phyloP scores from a whole-genome alignment of 352 stramenopile genomes.

The Globisporangium recalcitrans region DNA sequence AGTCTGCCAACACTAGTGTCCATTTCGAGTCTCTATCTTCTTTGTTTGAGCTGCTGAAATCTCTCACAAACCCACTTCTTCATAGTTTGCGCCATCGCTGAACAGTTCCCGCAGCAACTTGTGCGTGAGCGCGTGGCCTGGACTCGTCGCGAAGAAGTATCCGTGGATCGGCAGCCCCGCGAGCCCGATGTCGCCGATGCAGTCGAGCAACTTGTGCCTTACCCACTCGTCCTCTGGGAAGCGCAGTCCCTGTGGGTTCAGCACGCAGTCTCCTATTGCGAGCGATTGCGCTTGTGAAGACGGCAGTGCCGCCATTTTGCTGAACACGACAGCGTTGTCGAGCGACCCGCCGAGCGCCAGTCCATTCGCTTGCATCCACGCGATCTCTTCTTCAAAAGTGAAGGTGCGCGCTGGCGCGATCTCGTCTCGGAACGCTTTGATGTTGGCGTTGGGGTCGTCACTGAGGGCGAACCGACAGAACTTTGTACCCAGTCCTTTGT shows the following conservation, averaged over 20 bases:
- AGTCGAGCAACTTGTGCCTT: conserved; percentile 73
- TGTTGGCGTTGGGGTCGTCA: conserved; percentile 25
- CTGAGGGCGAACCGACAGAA: conserved; percentile 37
- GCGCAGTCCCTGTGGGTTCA: conserved; percentile 50
- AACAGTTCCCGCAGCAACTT: conserved; percentile 48
- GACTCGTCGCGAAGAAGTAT: conserved; percentile 63
- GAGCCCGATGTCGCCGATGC: conserved; percentile 56
- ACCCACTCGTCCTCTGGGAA: conserved; percentile 57
- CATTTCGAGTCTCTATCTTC: conserved; percentile 1
- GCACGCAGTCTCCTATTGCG: conserved; percentile 7
- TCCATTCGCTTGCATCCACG: conserved; percentile 43
- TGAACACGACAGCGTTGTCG: conserved; percentile 65
- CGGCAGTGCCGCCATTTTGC: background rate
- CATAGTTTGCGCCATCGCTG: conserved; percentile 39
- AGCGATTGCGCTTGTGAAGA: background rate
- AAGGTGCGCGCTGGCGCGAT: conserved; percentile 60
- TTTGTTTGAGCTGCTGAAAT: background rate
- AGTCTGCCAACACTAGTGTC: no score
- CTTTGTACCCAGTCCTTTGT: conserved; percentile 45
- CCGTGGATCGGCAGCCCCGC: conserved; percentile 51
- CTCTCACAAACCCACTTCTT: conserved; percentile 12
- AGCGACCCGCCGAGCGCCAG: conserved; percentile 57
- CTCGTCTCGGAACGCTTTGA: conserved; percentile 24
- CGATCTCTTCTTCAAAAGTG: conserved; percentile 69
- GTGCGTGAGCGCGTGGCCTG: conserved; percentile 61